phyloP scores from a whole-genome alignment of 2,329 filamentous ascomycete genomes.

The Hypoxylon sp. region DNA sequence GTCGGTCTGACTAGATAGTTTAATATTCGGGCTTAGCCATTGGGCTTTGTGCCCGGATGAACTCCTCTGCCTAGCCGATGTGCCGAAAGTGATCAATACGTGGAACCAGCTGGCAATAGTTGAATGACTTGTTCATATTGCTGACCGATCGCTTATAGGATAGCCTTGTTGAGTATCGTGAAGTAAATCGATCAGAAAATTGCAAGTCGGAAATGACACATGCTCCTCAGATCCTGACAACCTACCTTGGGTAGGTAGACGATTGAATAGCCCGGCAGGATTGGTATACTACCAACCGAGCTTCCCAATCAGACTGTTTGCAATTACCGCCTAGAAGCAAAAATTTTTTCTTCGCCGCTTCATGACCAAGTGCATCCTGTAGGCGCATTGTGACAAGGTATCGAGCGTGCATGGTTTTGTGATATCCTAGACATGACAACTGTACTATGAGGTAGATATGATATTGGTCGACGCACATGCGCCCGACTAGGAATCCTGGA shows the following conservation, averaged over 20 bases:
- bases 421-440: too few relatives aligned
- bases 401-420: slow-evolving; percentile 7
- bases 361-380: slow-evolving; percentile 12
- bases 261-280: too few relatives aligned
- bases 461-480: neutral
- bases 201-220: slow-evolving; percentile 45
- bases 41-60: slow-evolving; percentile 18
- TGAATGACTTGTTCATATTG: slow-evolving; percentile 19
- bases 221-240: slow-evolving; percentile 7
- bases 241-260: too few relatives aligned
- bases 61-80: slow-evolving; percentile 17
- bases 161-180: slow-evolving; percentile 50
- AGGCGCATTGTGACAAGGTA: slow-evolving; percentile 5
- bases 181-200: slow-evolving; percentile 44
- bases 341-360: slow-evolving; percentile 4
- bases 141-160: slow-evolving; percentile 30
- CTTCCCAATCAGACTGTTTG: slow-evolving; percentile 5
- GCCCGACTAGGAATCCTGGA: slow-evolving; percentile 9
- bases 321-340: neutral
- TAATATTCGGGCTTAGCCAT: slow-evolving; percentile 6
- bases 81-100: slow-evolving; percentile 32
- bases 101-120: slow-evolving; percentile 32
- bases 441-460: too few relatives aligned
- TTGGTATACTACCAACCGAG: slow-evolving; percentile 14
- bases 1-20: slow-evolving; percentile 18